Conservation (phyloP, 148 eudicot species). For the Rheum nobile region DNA sequence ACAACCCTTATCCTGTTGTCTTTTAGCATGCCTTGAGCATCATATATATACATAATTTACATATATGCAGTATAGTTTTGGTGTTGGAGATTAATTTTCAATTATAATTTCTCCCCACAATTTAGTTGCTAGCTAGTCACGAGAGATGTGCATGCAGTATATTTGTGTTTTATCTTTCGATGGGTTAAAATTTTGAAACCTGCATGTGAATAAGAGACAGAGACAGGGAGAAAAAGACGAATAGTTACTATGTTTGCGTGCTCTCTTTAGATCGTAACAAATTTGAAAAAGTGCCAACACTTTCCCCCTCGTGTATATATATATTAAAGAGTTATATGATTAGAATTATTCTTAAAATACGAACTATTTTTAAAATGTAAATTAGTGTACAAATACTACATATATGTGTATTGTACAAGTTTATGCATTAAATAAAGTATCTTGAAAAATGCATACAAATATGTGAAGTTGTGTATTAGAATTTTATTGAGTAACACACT, state of each 20-base stretch:
- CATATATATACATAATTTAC: not conserved
- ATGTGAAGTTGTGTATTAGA: too few relatives aligned
- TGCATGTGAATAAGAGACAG: not conserved
- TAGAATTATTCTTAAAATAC: too few relatives aligned
- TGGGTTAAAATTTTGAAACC: not conserved
- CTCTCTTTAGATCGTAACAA: not conserved
- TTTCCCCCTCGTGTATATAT: too few relatives aligned
- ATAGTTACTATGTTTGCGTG: slow-evolving; percentile 1
- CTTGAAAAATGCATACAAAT: too few relatives aligned
- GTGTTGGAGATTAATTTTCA: not conserved
- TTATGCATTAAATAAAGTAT: too few relatives aligned
- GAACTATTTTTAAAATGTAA: too few relatives aligned
- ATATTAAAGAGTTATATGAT: too few relatives aligned
- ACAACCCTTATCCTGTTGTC: not conserved
- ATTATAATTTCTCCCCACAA: not conserved
- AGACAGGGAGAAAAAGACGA: slow-evolving; percentile 6
- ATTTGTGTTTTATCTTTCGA: not conserved
- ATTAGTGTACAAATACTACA: too few relatives aligned
- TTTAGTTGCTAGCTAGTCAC: not conserved
- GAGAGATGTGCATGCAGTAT: not conserved
- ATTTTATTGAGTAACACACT: too few relatives aligned
- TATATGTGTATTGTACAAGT: too few relatives aligned
- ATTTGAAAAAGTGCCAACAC: too few relatives aligned
- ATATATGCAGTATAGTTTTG: not conserved
- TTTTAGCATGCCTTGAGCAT: not conserved